Base-by-base conservation (phyloP, 2,329 filamentous ascomycete genomes). In the Pseudogymnoascus sp. region DNA sequence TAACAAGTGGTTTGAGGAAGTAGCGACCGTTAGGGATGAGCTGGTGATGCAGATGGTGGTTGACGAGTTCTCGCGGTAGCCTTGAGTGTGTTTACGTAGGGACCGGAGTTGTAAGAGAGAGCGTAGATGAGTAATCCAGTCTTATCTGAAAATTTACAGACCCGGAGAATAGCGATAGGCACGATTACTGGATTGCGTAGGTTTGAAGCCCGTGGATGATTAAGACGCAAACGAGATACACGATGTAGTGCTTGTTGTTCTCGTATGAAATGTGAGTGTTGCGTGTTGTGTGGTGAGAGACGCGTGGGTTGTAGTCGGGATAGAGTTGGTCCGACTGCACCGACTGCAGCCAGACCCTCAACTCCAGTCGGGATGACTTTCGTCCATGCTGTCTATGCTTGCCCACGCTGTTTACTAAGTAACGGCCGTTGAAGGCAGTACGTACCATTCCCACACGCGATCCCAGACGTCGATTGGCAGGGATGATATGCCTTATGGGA, bases 241-340 rank as follows among this genome's bases (percentile, higher is more conserved):
- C 21, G 21, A 21, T 21, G 21, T 21, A 18, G 25, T 29, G 36
- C 15, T 12, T 48, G 15, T 18, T 40, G 21, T 21, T 3, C 21
- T 21, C 21, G 21, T 4, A 18, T n/a, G 40, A 45, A 8, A 10
- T 9, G 21, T 48, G 25, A 52, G 13, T 48, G 13, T 10, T 18
- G 27, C 18, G 45, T 33, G 27, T 15, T 55, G 27, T 12, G 10
- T 40, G 42, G 13, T 55, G 27, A 55, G n/a, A 12, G 5, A 15
- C 29, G 45, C 10, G 9, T 33, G 45, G 8, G 18, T 8, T 55
- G 48, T 55, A 55, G 48, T 55, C 48, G 48, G 48, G 29, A 21
- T 33, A 55, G 48, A 55, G 7, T 55, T 55, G 48, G 29, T 33
- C 48, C 48, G 48, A 52, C 27, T 33, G 48, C 48, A 55, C 48